Base-by-base conservation (phyloP, 345 rosid genomes). In the Erysimum cheiranthoides region DNA sequence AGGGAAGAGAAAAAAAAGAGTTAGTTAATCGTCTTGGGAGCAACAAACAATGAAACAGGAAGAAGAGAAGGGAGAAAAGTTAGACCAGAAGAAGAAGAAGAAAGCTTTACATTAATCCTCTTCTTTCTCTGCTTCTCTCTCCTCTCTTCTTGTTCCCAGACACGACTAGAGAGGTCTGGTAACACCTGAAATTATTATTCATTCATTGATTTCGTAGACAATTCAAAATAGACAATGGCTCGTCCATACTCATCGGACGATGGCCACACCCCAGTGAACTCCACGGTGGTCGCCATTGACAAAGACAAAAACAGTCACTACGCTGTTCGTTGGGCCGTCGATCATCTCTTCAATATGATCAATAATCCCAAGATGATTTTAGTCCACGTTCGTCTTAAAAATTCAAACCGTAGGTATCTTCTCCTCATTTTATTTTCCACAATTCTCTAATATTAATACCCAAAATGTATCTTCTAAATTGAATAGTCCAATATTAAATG, bases 251-350 rank as follows among this genome's bases (percentile, higher is more conserved):
- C 76, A 10, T 32, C 72, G 2, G 87, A 86, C 2, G 82, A 84
- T 27, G 43, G 64, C n/a, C 39, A 73, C 30, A 36, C 80, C 1
- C 82, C 83, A 2, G 16, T 66, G 10, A 84, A 82, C 76, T 74
- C 88, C 40, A 89, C 90, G 25, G 88, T 80, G 4, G 91, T 91
- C 30, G 96, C 97, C 54, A 70, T 94, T n/a, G 94, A 88, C 77
- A 91, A 79, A 72, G 93, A 89, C 73, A 91, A 87, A 85, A 90
- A 86, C 85, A 91, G 95, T 86, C 87, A 79, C 6, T 84, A 81
- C 40, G 97, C 96, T 34, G 89, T 89, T n/a, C 86, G 93, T 21
- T 94, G 98, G 98, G 93, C 96, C 25, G 84, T 87, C 5, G 96
- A 94, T 34, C 85, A 85, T 80, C 96, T 91, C 50, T 69, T 74